Percentiles rank a stretch among this genome's conserved stretches.
Conservation (phyloP, 768 basidiomycete genomes). For the Lactarius deliciosus region DNA sequence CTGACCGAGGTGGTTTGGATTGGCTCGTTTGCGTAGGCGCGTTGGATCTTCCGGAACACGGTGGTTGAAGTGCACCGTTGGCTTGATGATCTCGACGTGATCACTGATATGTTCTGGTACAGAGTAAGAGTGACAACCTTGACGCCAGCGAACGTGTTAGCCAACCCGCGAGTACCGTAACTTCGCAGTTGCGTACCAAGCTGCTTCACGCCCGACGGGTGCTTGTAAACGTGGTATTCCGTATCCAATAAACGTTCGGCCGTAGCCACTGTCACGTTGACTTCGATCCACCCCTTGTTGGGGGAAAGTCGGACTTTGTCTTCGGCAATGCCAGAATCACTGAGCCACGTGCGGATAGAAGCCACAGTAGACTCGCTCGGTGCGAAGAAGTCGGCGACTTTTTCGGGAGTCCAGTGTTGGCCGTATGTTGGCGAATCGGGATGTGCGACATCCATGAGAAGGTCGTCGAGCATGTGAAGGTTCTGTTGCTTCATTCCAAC, state of each 20-base stretch:
- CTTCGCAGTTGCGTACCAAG: slow-evolving; percentile 34
- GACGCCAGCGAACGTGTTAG: too few species aligned
- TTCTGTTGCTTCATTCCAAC: slow-evolving; percentile 47
- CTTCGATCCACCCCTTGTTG: slow-evolving; percentile 43
- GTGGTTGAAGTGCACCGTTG: slow-evolving; percentile 44
- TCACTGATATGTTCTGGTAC: slow-evolving; percentile 39
- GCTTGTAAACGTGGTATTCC: slow-evolving; percentile 43
- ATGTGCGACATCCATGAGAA: slow-evolving; percentile 45
- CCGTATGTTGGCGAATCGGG: slow-evolving; percentile 47
- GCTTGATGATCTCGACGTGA: slow-evolving; percentile 46
- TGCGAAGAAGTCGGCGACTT: slow-evolving; percentile 43
- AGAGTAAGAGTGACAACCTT: slow-evolving; percentile 42
- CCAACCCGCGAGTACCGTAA: too few species aligned
- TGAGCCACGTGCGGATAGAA: slow-evolving; percentile 43
- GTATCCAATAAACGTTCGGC: slow-evolving; percentile 46
- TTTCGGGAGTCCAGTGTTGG: slow-evolving; percentile 43
- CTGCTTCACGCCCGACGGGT: slow-evolving; percentile 39
- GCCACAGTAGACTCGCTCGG: slow-evolving; percentile 40
- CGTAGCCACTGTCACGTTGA: slow-evolving; percentile 43
- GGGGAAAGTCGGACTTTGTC: slow-evolving; percentile 38
- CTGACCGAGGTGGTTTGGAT: slow-evolving; percentile 27
- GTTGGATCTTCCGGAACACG: slow-evolving; percentile 9
- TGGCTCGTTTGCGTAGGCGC: slow-evolving; percentile 18
- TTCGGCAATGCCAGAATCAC: slow-evolving; percentile 38
- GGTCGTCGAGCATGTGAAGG: slow-evolving; percentile 41